Percentiles rank a stretch among this genome's conserved stretches.
These are phyloP conservation scores for Brassica rapa DNA, from an alignment of 345 rosid species.

Conservation along the genomic window DNA sequence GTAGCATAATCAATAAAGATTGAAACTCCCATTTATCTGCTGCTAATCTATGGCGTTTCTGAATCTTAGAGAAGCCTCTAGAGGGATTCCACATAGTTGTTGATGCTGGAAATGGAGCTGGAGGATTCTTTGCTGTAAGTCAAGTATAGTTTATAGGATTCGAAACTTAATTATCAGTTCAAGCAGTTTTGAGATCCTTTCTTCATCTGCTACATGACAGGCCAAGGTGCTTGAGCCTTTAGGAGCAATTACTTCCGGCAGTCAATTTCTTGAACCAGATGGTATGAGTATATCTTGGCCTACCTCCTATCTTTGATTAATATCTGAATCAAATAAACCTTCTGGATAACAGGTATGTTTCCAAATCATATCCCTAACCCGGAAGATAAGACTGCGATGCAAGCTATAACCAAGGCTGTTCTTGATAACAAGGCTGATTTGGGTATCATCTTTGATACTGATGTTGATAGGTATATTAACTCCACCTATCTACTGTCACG, in stretches of 20 bases:
- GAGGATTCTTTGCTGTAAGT: conserved; percentile 96
- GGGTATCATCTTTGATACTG: conserved; percentile 98
- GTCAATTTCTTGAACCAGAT: conserved; percentile 98
- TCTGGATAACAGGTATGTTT: conserved; percentile 64
- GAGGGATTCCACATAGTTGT: conserved; percentile 96
- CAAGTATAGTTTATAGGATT: not conserved
- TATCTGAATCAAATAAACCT: conserved; percentile 8
- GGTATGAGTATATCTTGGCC: conserved; percentile 46
- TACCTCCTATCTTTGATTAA: conserved; percentile 10
- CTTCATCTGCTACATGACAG: conserved; percentile 44
- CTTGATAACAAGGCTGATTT: conserved; percentile 87
- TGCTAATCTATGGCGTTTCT: conserved; percentile 34
- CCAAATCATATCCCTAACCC: conserved; percentile 99
- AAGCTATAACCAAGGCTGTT: conserved; percentile 84
- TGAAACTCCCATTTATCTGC: conserved; percentile 3
- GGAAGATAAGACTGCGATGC: conserved; percentile 93
- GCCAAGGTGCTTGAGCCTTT: conserved; percentile 94
- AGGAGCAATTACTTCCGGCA: conserved; percentile 87
- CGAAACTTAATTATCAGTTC: not conserved
- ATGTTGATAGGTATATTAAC: conserved; percentile 78
- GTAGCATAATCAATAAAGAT: not conserved
- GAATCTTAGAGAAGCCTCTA: conserved; percentile 80
- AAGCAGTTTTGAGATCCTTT: not conserved
- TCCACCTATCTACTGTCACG: conserved; percentile 9
- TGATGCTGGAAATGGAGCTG: conserved; percentile 99